These are phyloP conservation scores for Calcarisporium arbuscula DNA, from an alignment of 2,329 filamentous ascomycete genomes.

Conservation along the genomic window DNA sequence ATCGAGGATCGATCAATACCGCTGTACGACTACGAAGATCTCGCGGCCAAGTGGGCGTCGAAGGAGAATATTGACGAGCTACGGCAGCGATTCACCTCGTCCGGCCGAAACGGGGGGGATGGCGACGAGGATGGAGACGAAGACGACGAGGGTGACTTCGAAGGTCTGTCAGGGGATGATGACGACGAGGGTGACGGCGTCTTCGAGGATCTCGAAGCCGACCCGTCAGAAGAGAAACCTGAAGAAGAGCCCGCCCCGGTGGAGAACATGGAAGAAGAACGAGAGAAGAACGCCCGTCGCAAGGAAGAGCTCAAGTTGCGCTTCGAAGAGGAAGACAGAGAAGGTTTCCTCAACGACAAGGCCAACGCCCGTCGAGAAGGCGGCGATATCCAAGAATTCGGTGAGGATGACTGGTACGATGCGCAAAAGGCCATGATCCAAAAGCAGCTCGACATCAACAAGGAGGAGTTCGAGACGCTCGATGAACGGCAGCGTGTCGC, in stretches of 20 bases:
- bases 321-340: slow-evolving; percentile 97
- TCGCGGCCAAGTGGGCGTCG: slow-evolving; percentile 81
- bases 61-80: slow-evolving; percentile 71
- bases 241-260: slow-evolving; percentile 35
- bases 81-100: slow-evolving; percentile 67
- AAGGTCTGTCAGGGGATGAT: slow-evolving; percentile 48
- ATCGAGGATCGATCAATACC: slow-evolving; percentile 79
- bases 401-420: slow-evolving; percentile 98
- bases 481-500: slow-evolving; percentile 77
- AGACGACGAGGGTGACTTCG: slow-evolving; percentile 65
- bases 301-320: slow-evolving; percentile 93
- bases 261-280: slow-evolving; percentile 75
- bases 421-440: slow-evolving; percentile 90
- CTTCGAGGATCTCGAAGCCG: slow-evolving; percentile 73
- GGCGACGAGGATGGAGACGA: slow-evolving; percentile 43
- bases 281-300: slow-evolving; percentile 79
- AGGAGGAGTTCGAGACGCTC: slow-evolving; percentile 80
- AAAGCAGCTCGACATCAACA: slow-evolving; percentile 96
- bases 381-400: slow-evolving; percentile 70
- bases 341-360: slow-evolving; percentile 89
- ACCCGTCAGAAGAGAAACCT: slow-evolving; percentile 23
- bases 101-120: slow-evolving; percentile 40
- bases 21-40: slow-evolving; percentile 67
- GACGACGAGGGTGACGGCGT: slow-evolving; percentile 70
- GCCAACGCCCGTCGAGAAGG: slow-evolving; percentile 66